Conservation (phyloP, 352 stramenopile species). For the Pythium vanterpoolii region DNA sequence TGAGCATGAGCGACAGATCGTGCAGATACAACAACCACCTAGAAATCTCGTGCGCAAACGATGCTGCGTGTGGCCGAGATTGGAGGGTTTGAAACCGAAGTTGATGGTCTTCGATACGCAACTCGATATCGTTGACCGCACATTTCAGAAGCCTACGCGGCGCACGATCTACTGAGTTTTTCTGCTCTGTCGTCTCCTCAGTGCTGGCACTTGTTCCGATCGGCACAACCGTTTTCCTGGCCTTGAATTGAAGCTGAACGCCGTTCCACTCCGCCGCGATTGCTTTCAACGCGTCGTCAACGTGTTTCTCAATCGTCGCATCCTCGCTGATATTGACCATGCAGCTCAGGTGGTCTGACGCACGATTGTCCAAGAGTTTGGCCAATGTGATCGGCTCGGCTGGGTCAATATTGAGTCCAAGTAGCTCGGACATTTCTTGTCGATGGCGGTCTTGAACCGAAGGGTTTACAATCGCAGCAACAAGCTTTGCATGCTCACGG, state of each 20-base stretch:
- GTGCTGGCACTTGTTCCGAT: background rate
- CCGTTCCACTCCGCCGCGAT: conserved; percentile 52
- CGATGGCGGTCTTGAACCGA: conserved; percentile 64
- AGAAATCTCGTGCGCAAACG: conserved; percentile 43
- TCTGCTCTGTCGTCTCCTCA: background rate
- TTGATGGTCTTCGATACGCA: conserved; percentile 60
- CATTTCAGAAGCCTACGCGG: conserved; percentile 22
- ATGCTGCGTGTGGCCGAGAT: conserved; percentile 37
- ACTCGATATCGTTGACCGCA: conserved; percentile 39
- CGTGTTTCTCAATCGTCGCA: conserved; percentile 60
- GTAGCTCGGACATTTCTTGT: conserved; percentile 45
- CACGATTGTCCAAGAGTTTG: conserved; percentile 69
- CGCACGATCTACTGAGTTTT: background rate
- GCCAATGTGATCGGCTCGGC: conserved; percentile 58
- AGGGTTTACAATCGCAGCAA: conserved; percentile 63
- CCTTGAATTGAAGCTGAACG: conserved; percentile 46
- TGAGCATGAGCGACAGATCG: conserved; percentile 34
- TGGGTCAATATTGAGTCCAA: conserved; percentile 44
- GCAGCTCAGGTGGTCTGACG: conserved; percentile 42
- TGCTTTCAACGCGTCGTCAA: conserved; percentile 43
- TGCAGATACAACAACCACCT: conserved; percentile 49
- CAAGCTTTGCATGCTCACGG: conserved; percentile 55
- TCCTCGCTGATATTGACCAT: conserved; percentile 66
- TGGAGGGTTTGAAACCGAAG: conserved; percentile 46
- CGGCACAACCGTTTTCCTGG: background rate